Evolutionary conservation across 2,329 filamentous ascomycete species (phyloP).

Genomic region (Fusarium newnesense): DNA sequence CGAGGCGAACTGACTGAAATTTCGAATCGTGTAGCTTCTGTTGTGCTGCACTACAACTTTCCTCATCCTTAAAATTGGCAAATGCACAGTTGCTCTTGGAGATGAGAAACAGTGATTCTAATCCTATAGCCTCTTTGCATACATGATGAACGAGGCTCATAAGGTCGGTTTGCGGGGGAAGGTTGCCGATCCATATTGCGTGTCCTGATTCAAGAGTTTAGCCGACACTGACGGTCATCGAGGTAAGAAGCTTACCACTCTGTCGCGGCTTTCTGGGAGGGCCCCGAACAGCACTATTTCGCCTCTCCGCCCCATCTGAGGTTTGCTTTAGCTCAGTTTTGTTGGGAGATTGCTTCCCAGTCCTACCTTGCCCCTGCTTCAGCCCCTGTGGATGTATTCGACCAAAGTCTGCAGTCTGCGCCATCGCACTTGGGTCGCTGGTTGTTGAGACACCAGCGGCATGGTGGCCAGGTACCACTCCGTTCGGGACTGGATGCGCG

Average conservation of each 20-base stretch:
- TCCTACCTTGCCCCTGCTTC: slow-evolving; percentile 41
- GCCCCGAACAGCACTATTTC: slow-evolving; percentile 46
- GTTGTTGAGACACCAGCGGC: slow-evolving; percentile 38
- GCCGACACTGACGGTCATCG: slow-evolving; percentile 13
- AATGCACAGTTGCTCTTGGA: slow-evolving; percentile 98
- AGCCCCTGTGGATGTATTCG: slow-evolving; percentile 8
- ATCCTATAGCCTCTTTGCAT: slow-evolving; percentile 78
- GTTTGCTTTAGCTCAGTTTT: slow-evolving; percentile 30
- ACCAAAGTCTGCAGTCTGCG: slow-evolving; percentile 24
- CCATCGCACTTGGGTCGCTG: slow-evolving; percentile 41
- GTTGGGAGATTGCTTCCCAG: slow-evolving; percentile 16
- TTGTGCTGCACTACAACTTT: slow-evolving; percentile 79
- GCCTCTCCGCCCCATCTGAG: slow-evolving; percentile 35
- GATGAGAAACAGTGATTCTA: slow-evolving; percentile 93
- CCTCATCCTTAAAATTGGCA: slow-evolving; percentile 90
- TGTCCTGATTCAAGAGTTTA: slow-evolving; percentile 65
- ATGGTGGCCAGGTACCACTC: slow-evolving; percentile 52
- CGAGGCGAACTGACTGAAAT: slow-evolving; percentile 85
- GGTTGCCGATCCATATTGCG: slow-evolving; percentile 95
- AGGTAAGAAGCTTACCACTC: slow-evolving; percentile 61
- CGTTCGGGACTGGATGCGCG: slow-evolving; percentile 44
- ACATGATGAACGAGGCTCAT: slow-evolving; percentile 92
- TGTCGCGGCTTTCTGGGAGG: slow-evolving; percentile 61
- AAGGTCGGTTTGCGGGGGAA: slow-evolving; percentile 84
- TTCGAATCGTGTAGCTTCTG: slow-evolving; percentile 88